A percentile compares a stretch with the other conserved stretches of the same genome.
Conservation (phyloP, 2,329 filamentous ascomycete genomes). For the Byssoonygena ceratinophila region DNA sequence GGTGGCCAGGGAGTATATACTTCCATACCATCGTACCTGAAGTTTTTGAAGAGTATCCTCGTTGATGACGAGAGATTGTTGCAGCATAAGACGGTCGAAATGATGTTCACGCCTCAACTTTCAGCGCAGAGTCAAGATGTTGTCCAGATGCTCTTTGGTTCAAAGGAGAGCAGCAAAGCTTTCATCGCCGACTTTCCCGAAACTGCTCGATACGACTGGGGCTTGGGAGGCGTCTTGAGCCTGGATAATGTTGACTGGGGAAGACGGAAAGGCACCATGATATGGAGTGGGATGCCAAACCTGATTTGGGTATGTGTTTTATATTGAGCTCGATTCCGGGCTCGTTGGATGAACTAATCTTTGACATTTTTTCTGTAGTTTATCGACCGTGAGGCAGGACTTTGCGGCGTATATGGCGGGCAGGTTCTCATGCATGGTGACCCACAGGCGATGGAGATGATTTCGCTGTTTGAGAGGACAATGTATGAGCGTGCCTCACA, state of each 20-base stretch:
- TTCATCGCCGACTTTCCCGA: slow-evolving; percentile 2
- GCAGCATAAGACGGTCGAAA: neutral
- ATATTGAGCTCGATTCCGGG: too few relatives aligned
- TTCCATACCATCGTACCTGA: slow-evolving; percentile 4
- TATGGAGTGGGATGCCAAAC: slow-evolving; percentile 6
- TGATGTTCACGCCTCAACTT: slow-evolving; percentile 9
- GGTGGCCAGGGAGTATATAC: neutral
- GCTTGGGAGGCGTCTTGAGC: neutral
- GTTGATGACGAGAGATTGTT: neutral
- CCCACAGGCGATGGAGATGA: neutral
- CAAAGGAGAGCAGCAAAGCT: neutral
- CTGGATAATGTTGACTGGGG: slow-evolving; percentile 1
- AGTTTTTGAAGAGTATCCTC: slow-evolving; percentile 1
- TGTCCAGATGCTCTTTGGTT: neutral
- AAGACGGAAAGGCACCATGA: slow-evolving; percentile 3
- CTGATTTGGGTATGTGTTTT: slow-evolving; percentile 6
- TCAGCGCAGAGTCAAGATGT: slow-evolving; percentile 1
- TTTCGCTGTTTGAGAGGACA: neutral
- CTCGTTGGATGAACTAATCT: too few relatives aligned
- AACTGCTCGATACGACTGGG: neutral
- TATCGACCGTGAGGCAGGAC: slow-evolving; percentile 4
- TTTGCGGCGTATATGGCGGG: slow-evolving; percentile 6
- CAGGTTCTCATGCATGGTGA: slow-evolving; percentile 4
- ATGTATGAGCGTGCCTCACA: neutral
- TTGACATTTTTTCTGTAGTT: slow-evolving; percentile 2